Conservation (phyloP, 805 yeast genomes). For the Metschnikowia lachancei region DNA sequence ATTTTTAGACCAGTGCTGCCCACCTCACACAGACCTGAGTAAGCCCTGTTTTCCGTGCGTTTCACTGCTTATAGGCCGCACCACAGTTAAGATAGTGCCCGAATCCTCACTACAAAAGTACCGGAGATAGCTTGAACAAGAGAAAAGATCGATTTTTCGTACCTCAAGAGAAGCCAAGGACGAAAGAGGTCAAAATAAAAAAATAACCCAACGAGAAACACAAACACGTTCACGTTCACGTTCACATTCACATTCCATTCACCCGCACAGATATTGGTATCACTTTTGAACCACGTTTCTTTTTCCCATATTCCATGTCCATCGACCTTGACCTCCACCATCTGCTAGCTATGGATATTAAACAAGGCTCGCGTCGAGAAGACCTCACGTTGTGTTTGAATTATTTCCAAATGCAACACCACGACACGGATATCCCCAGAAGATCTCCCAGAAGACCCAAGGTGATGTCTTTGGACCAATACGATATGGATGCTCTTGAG, state of each 20-base stretch:
- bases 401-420: slow-evolving; percentile 9
- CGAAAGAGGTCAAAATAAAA: no score
- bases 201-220: no score
- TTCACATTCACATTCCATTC: no score
- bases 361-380: not conserved
- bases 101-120: not conserved
- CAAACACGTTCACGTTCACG: no score
- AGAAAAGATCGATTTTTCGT: no score
- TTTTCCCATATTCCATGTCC: no score
- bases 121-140: no score
- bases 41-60: not conserved
- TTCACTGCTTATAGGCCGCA: not conserved
- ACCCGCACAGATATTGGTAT: no score
- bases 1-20: not conserved
- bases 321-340: no score
- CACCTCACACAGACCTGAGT: not conserved
- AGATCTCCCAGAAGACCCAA: slow-evolving; percentile 16
- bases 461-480: not conserved
- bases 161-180: no score
- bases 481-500: not conserved
- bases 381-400: slow-evolving; percentile 9
- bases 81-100: not conserved
- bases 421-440: slow-evolving; percentile 8
- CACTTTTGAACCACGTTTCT: no score
- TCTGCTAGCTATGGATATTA: slow-evolving; percentile 1